Base-by-base conservation (phyloP, 2,329 filamentous ascomycete species). In the Aphanocladium album region DNA sequence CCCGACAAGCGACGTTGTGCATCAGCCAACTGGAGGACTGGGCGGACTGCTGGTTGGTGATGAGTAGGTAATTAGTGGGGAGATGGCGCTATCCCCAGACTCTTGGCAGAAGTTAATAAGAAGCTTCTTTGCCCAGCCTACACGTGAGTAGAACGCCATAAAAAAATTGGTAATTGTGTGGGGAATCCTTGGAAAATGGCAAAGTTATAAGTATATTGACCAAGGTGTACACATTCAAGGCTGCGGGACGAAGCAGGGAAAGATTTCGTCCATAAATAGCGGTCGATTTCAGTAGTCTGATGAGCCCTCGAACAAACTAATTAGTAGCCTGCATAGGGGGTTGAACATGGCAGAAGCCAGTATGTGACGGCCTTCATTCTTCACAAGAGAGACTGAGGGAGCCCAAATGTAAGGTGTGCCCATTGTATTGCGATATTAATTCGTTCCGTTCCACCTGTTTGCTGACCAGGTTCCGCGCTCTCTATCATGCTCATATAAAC, bases 1-100 rank as follows among this genome's bases (percentile, higher is more conserved):
- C 8, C 33, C 39, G 43, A 4, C 9, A 17, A 5, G 17, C 21
- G 16, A 21, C 16, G 21, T 45, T 45, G 16, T 19, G 11, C 9
- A 27, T 45, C 9, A 43, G 37, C 52, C n/a, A 17, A 25, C 46
- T 27, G 23, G 21, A 54, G 8, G 21, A 30, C 30, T 9, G 30
- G 5, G 30, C 30, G 30, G 30, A 9, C 9, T 30, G 33, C 33
- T 54, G 51, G 19, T 39, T 54, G 51, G 55, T 30, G 46, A 49
- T 37, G 43, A 16, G 16, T 19, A 7, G 19, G 17, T n/a, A 19
- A 30, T 37, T n/a, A 50, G 55, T 58, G 55, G 55, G 30, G 55
- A 41, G 2, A 41, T 23, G 55, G 46, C 55, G 46, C 19, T 33
- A 23, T 49, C 55, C 55, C 55, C 55, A 57, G 55, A 51, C 33